Conservation (phyloP, 768 basidiomycete genomes). For the Fistulinella prunicolor region DNA sequence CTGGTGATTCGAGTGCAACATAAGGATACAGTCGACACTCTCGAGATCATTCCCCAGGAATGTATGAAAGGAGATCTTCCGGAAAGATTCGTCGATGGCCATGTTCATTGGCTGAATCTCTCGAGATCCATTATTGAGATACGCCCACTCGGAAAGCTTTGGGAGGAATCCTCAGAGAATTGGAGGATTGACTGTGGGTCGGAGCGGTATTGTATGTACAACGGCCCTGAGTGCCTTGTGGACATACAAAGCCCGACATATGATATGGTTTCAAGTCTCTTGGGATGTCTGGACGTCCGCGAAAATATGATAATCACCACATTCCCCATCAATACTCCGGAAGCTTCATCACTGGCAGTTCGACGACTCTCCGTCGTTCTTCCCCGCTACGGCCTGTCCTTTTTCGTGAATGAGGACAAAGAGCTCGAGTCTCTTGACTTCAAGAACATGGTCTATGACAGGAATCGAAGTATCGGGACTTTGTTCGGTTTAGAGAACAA, state of each 20-base stretch:
- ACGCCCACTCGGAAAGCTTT: conserved; percentile 2
- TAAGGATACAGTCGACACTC: neutral
- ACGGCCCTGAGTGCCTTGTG: conserved; percentile 6
- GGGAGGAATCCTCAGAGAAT: neutral
- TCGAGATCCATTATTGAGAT: neutral
- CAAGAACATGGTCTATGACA: neutral
- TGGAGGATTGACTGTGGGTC: conserved; percentile 14
- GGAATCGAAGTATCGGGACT: neutral
- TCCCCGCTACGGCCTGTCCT: neutral
- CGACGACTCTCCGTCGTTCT: neutral
- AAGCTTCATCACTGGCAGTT: conserved; percentile 1
- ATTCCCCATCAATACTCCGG: conserved; percentile 1
- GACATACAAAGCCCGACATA: conserved; percentile 21
- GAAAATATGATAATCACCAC: conserved; percentile 9
- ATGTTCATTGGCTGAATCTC: neutral
- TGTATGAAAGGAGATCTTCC: conserved; percentile 21
- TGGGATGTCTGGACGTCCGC: neutral
- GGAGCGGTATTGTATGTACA: neutral
- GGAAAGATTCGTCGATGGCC: conserved; percentile 7
- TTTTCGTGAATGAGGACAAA: neutral
- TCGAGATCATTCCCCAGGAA: conserved; percentile 15
- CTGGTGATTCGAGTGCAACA: conserved; percentile 12
- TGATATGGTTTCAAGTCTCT: conserved; percentile 13
- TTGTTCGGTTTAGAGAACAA: neutral
- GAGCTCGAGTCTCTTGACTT: neutral